These are phyloP conservation scores for Backusella parvicylindrica DNA, from an alignment of 192 early-diverging fungal species.

Conservation along the genomic window DNA sequence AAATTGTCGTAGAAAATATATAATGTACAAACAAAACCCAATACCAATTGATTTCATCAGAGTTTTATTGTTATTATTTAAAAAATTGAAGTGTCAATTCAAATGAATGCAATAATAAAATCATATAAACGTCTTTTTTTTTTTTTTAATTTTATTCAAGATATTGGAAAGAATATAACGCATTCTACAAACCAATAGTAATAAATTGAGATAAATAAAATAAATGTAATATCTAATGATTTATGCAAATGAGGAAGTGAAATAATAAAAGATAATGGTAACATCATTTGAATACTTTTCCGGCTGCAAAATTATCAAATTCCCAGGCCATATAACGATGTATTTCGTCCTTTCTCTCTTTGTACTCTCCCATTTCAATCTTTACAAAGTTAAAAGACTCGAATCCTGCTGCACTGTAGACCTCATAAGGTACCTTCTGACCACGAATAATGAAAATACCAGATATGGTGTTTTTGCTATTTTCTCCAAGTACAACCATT, in stretches of 20 bases:
- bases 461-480: constrained; percentile 85
- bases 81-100: background rate
- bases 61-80: too few species aligned
- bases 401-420: constrained; percentile 78
- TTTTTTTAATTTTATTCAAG: background rate
- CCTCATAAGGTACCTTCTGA: constrained; percentile 70
- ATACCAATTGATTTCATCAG: too few species aligned
- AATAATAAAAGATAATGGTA: background rate
- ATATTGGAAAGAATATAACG: background rate
- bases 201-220: background rate
- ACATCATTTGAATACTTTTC: constrained; percentile 81
- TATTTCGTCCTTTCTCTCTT: constrained; percentile 53
- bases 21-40: too few species aligned
- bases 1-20: too few species aligned
- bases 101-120: background rate
- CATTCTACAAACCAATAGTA: background rate
- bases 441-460: constrained; percentile 96
- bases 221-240: background rate
- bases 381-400: constrained; percentile 82
- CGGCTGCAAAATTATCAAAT: constrained; percentile 74
- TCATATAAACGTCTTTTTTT: background rate
- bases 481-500: constrained; percentile 77
- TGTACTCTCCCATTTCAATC: constrained; percentile 56
- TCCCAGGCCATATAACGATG: constrained; percentile 77
- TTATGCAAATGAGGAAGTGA: background rate